phyloP scores from a whole-genome alignment of 768 basidiomycete genomes.

The Mycena filopes region DNA sequence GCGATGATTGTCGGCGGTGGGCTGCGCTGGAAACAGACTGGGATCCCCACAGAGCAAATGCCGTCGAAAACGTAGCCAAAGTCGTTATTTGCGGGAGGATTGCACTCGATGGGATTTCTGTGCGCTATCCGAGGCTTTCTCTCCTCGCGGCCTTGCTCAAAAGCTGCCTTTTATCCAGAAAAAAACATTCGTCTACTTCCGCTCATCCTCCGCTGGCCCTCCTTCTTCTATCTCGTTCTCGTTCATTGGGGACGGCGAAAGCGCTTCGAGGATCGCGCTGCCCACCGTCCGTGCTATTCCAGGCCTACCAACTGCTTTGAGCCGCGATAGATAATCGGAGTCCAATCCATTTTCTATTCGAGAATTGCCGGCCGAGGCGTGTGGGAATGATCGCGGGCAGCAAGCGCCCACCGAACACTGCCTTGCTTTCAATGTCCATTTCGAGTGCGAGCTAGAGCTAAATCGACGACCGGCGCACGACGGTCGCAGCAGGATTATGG shows the following conservation, averaged over 20 bases:
- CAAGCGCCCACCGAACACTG: not conserved
- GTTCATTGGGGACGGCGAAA: not conserved
- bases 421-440: not conserved
- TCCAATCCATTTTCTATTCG: too few species aligned
- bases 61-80: not conserved
- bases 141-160: too few species aligned
- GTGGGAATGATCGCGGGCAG: constrained; percentile 9
- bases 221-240: not conserved
- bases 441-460: constrained; percentile 6
- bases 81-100: not conserved
- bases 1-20: constrained; percentile 30
- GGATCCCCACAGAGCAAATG: not conserved
- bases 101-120: not conserved
- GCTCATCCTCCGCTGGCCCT: too few species aligned
- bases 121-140: too few species aligned
- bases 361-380: constrained; percentile 1
- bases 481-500: not conserved
- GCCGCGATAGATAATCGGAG: too few species aligned
- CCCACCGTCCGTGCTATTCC: too few species aligned
- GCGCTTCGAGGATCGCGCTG: too few species aligned
- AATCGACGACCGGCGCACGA: not conserved
- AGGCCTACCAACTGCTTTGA: too few species aligned
- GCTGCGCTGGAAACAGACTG: constrained; percentile 31
- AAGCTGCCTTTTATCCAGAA: too few species aligned
- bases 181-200: too few species aligned